Evolutionary conservation across 2,329 filamentous ascomycete genomes (phyloP).

Genomic region (Dothistroma septosporum): DNA sequence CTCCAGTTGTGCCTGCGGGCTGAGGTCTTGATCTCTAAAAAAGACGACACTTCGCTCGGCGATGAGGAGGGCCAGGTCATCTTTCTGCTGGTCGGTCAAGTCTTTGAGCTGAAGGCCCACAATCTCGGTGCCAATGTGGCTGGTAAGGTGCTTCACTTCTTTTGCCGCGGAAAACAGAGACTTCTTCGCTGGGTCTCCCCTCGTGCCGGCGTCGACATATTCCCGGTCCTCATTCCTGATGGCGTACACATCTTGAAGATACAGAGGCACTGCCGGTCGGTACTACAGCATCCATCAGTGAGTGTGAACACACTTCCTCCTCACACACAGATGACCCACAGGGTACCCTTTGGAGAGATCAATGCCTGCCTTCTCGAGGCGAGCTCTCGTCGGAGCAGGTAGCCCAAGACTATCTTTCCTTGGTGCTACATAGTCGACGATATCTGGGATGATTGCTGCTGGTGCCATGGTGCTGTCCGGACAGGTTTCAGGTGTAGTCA

Average conservation of each 20-base stretch:
- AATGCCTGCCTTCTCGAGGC: conserved; percentile 64
- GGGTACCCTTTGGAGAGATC: conserved; percentile 68
- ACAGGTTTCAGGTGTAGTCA: not conserved
- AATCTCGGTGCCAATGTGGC: conserved; percentile 62
- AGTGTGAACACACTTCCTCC: not conserved
- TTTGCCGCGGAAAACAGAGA: conserved; percentile 58
- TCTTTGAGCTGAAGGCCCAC: conserved; percentile 61
- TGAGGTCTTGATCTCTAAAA: conserved; percentile 59
- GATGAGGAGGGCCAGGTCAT: conserved; percentile 60
- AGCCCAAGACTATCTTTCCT: conserved; percentile 62
- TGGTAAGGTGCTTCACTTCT: conserved; percentile 59
- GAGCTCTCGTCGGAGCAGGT: conserved; percentile 53
- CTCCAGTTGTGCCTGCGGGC: conserved; percentile 59
- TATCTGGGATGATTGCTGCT: conserved; percentile 34
- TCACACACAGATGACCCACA: not conserved
- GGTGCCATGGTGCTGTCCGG: conserved; percentile 17
- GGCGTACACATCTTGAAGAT: conserved; percentile 64
- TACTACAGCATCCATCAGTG: conserved; percentile 39
- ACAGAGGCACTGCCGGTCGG: conserved; percentile 62
- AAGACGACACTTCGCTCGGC: conserved; percentile 64
- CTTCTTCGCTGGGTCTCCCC: conserved; percentile 60
- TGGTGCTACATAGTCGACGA: conserved; percentile 60
- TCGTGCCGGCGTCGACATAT: conserved; percentile 58
- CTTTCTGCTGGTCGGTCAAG: conserved; percentile 55
- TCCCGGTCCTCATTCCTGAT: conserved; percentile 55